Conservation (phyloP, 2,329 filamentous ascomycete species). For the Polytolypa hystricis region DNA sequence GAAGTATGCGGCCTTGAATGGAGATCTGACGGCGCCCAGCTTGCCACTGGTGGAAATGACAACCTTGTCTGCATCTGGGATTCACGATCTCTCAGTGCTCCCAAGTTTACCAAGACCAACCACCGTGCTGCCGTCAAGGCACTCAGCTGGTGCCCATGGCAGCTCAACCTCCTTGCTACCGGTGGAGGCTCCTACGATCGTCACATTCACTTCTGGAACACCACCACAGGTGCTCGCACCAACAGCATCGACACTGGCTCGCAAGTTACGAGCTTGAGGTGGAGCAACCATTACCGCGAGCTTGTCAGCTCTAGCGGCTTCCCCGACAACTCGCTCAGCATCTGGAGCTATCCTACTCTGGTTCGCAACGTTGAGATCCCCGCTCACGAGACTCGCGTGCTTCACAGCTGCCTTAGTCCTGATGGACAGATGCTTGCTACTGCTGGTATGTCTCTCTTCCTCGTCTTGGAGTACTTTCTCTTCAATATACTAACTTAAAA, state of each 20-base stretch:
- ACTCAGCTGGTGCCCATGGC: slow-evolving; percentile 97
- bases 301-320: slow-evolving; percentile 96
- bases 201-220: slow-evolving; percentile 99
- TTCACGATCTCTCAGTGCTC: slow-evolving; percentile 79
- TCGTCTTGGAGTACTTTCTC: not conserved
- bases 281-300: slow-evolving; percentile 95
- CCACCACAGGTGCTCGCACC: slow-evolving; percentile 88
- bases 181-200: slow-evolving; percentile 93
- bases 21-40: slow-evolving; percentile 90
- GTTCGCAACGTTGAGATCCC: slow-evolving; percentile 98
- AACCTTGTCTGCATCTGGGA: slow-evolving; percentile 99
- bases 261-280: slow-evolving; percentile 90
- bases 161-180: slow-evolving; percentile 90
- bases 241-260: slow-evolving; percentile 99
- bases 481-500: slow-evolving; percentile 16
- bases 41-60: slow-evolving; percentile 96
- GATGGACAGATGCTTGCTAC: slow-evolving; percentile 98
- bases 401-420: slow-evolving; percentile 93
- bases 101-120: slow-evolving; percentile 99
- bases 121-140: slow-evolving; percentile 98
- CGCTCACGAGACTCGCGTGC: slow-evolving; percentile 88
- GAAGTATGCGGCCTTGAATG: slow-evolving; percentile 98
- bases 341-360: slow-evolving; percentile 96
- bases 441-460: slow-evolving; percentile 48
- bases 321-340: slow-evolving; percentile 97